phyloP scores from a whole-genome alignment of 2,329 filamentous ascomycete species.

The Apiospora kogelbergensis region DNA sequence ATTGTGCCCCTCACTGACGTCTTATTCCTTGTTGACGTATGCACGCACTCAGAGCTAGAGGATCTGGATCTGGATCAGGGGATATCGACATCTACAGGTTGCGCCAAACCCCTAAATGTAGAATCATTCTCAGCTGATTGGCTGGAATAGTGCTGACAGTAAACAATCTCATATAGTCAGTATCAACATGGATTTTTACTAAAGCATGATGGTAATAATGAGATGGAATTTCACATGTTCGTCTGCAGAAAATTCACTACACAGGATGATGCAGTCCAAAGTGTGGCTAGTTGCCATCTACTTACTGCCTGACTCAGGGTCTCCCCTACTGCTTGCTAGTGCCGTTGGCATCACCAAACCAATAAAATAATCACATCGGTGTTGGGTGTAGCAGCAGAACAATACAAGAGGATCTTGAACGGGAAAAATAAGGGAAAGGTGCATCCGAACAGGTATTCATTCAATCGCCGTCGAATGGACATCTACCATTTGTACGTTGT shows the following conservation, averaged over 20 bases:
- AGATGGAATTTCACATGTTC: not conserved
- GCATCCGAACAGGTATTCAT: too few relatives aligned
- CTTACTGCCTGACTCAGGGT: too few relatives aligned
- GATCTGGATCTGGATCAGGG: not conserved
- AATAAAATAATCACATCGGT: too few relatives aligned
- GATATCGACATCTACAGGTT: not conserved
- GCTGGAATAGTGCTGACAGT: not conserved
- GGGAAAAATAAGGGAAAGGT: too few relatives aligned
- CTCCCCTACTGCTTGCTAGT: too few relatives aligned
- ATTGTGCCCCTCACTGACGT: slow-evolving; percentile 9
- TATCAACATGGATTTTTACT: not conserved
- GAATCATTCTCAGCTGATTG: not conserved
- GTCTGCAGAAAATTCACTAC: not conserved
- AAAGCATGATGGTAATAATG: not conserved
- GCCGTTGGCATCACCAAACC: too few relatives aligned
- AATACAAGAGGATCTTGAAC: too few relatives aligned
- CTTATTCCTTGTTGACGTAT: not conserved
- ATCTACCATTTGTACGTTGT: too few relatives aligned
- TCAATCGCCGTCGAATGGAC: too few relatives aligned
- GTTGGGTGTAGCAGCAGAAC: too few relatives aligned
- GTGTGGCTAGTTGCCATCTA: too few relatives aligned
- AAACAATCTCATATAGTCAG: not conserved
- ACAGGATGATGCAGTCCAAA: not conserved
- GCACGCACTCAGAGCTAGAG: not conserved
- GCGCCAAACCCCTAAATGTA: not conserved